These are phyloP conservation scores for Sindora glabra DNA, from an alignment of 306 rosid species.

Conservation along the genomic window DNA sequence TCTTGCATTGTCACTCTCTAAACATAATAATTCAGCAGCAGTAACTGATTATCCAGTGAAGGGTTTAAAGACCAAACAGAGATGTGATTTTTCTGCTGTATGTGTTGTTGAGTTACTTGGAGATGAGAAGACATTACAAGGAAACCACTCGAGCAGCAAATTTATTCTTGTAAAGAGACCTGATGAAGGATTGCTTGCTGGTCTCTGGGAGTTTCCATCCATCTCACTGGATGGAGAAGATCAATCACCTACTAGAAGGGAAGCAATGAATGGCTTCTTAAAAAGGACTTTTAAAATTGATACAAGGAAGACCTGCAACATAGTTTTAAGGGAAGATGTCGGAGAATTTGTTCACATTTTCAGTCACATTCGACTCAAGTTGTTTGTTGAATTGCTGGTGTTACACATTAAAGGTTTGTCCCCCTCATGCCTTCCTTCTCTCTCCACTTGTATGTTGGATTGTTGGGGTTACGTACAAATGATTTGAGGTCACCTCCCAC, in stretches of 20 bases:
- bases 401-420: slow-evolving; percentile 53
- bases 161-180: slow-evolving; percentile 86
- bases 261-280: slow-evolving; percentile 43
- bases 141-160: slow-evolving; percentile 28
- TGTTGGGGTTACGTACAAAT: no score
- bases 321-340: slow-evolving; percentile 56
- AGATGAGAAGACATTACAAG: slow-evolving; percentile 20
- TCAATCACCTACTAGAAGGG: slow-evolving; percentile 35
- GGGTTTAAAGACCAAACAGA: slow-evolving; percentile 47
- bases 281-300: slow-evolving; percentile 41
- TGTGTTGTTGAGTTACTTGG: slow-evolving; percentile 78
- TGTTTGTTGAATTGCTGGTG: slow-evolving; percentile 65
- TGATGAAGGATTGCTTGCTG: slow-evolving; percentile 87
- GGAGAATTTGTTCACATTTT: slow-evolving; percentile 87
- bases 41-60: slow-evolving; percentile 82
- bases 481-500: no score
- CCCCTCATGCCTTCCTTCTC: no score
- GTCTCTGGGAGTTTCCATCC: slow-evolving; percentile 97
- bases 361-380: slow-evolving; percentile 83
- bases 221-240: slow-evolving; percentile 57
- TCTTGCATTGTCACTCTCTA: slow-evolving; percentile 47
- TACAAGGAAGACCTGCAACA: slow-evolving; percentile 31
- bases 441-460: no score
- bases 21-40: slow-evolving; percentile 34
- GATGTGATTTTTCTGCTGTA: slow-evolving; percentile 63